Base-by-base conservation (phyloP, 768 basidiomycete genomes). In the Mrakia hoshinonis region DNA sequence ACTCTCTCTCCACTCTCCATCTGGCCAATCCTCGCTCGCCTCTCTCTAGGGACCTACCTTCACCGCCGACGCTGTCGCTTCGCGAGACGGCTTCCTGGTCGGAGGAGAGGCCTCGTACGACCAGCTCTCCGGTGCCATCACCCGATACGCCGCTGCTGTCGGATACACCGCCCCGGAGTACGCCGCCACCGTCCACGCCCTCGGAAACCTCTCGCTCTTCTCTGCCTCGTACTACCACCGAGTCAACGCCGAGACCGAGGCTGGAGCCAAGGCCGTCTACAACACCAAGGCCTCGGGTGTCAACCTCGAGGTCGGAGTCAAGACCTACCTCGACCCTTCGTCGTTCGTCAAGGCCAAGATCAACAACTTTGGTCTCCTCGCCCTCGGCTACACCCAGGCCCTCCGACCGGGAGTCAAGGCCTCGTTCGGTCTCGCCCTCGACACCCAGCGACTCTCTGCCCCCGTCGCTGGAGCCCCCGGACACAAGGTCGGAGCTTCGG, bases 291-390 rank as follows among this genome's bases (percentile, higher is more conserved):
- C 88, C 70, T 86, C 87, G 71, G 89, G 87, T 80, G 90, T 97
- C 77, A 85, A 84, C 67, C 86, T 98, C 76, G 95, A 97, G 82
- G 92, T 99, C 74, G 95, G 95, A 79, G 85, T 91, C 77, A 98
- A 98, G 85, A 87, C 89, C 61, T 87, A 87, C 83, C 87, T 94
- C 74, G 93, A 97, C 82, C 81, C 84, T 38, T 87, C 92, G 75
- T 89, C 93, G 11, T 97, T 91, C 78, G 85, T 97, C 82, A 98
- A 99, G 85, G 91, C 93, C 76, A 97, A 97, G 85, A 94, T 98
- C 84, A 97, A 97, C 87, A 95, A 94, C 83, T 80, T 87, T 71
- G 94, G 94, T 84, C 85, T 94, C 78, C 85, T 96, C 75, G 89
- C 86, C 77, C 87, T 95, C 75, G 88, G 78, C 86, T 91, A 79